A percentile compares a stretch with the other conserved stretches of the same genome.
Conservation (phyloP, 2,329 filamentous ascomycete species). For the Cytospora piceae region DNA sequence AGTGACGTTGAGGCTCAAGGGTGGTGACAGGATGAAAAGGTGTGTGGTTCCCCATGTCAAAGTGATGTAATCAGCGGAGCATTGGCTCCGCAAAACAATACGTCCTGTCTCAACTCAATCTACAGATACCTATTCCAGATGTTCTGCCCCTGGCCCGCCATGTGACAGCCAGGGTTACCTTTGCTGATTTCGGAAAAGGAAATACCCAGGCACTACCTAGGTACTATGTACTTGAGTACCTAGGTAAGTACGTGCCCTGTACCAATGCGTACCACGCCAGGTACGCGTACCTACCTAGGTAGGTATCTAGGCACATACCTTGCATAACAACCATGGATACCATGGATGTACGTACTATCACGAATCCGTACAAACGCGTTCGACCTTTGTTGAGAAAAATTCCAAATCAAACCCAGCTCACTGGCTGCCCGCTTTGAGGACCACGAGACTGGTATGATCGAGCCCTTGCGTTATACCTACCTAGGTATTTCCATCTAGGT, state of each 20-base stretch:
- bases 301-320: too few species aligned
- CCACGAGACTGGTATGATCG: neutral
- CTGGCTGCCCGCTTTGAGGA: neutral
- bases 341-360: neutral
- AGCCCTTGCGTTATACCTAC: too few species aligned
- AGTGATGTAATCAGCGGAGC: conserved; percentile 1
- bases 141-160: neutral
- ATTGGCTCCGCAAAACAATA: neutral
- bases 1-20: conserved; percentile 1
- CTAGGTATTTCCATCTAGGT: too few species aligned
- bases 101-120: too few species aligned
- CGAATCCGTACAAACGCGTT: neutral
- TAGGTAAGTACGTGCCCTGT: too few species aligned
- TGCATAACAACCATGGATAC: too few species aligned
- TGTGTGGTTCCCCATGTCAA: neutral
- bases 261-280: too few species aligned
- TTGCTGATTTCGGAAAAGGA: too few species aligned
- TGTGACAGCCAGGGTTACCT: neutral
- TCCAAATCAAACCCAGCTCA: conserved; percentile 1
- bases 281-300: too few species aligned
- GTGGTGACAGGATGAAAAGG: neutral
- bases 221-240: too few species aligned
- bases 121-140: too few species aligned
- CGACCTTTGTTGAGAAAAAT: neutral
- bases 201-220: too few species aligned